Base-by-base conservation (phyloP, 2,329 filamentous ascomycete species). In the Sarocladiaceae sp. region DNA sequence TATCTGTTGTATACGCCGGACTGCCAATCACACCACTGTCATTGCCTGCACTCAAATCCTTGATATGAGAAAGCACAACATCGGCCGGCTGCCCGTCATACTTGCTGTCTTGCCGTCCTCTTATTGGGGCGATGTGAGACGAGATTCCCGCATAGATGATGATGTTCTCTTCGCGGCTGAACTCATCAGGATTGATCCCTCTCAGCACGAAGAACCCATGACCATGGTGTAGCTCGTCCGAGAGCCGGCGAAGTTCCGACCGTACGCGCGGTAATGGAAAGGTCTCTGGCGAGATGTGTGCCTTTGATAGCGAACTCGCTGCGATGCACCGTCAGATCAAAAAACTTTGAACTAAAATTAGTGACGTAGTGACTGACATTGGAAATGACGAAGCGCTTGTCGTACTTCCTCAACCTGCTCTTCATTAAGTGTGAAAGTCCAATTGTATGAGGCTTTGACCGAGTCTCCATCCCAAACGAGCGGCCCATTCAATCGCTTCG, bases 151-250 rank as follows among this genome's bases (percentile, higher is more conserved):
- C 72, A 57, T 84, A 86, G 54, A 84, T 77, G 55, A 78, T 75
- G 26, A 82, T 60, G 53, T 81, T 83, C 2, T 85, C 79, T 55
- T 83, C 76, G 17, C 74, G 73, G 0, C 69, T 71, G 59, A 84
- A 75, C 3, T 69, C 67, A 10, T 75, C 70, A 0, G 82, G 75
- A 1, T 74, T 72, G 1, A 86, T 60, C 5, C 83, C 83, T 2
- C 80, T 76, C 15, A 87, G 62, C 2, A 84, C 80, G 46, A 79
- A 79, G 67, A 86, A 84, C 2, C 83, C 83, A 48, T 77, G 74
- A 2, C 82, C 80, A 25, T 69, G 64, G 60, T 84, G 80, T 1
- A 86, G 62, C 53, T 83, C 79, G 10, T 67, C 59, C 0, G 80
- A 82, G 10, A 84, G 62, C 0, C 65, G 64, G 3, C 80, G 75